Base-by-base conservation (phyloP, 2,329 filamentous ascomycete species). In the Pyrenophora graminea region DNA sequence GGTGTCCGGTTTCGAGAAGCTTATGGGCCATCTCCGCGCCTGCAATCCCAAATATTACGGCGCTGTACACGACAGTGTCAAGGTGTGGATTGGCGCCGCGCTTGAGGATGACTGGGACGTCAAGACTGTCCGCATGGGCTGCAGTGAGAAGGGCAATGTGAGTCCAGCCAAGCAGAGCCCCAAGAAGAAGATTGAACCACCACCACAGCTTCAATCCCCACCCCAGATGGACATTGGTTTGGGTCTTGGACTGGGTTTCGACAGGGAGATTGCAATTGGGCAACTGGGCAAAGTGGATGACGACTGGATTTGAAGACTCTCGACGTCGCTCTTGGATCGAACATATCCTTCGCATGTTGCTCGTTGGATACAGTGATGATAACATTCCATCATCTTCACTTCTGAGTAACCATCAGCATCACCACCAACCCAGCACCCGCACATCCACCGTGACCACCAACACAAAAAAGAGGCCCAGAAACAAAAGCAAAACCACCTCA, bases 11-110 rank as follows among this genome's bases (percentile, higher is more conserved):
- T 96, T 91, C 79, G 94, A 99, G 74, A 91, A 91, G 62, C 86
- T 89, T 61, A 89, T 97, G 81, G 83, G 84, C 18, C 93, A 86
- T 51, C 78, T 97, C 56, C 85, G 94, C 4, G 87, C 93, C 13
- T 97, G 93, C 79, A 99, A 97, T 72, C 92, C 97, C 74, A 97
- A 97, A 72, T 96, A 97, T 72, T 97, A 99, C 70, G 89, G 89
- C 2, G 86, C 89, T 41, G 89, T 99, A 3, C 94, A 99, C 70
- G 90, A 93, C 63, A 91, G 87, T 2, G 79, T 97, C 57, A 85
- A 89, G 47, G 92, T 89, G 6, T 99, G 93, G 92, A 89, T 97
- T 15, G 87, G 87, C 0, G 94, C 93, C 0, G 92, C 91, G 0
- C 81, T 80, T 23, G 91, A 92, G 54, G 94, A 99, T 73, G 89